These are phyloP conservation scores for Paxillus involutus DNA, from an alignment of 768 basidiomycete genomes.

Conservation along the genomic window DNA sequence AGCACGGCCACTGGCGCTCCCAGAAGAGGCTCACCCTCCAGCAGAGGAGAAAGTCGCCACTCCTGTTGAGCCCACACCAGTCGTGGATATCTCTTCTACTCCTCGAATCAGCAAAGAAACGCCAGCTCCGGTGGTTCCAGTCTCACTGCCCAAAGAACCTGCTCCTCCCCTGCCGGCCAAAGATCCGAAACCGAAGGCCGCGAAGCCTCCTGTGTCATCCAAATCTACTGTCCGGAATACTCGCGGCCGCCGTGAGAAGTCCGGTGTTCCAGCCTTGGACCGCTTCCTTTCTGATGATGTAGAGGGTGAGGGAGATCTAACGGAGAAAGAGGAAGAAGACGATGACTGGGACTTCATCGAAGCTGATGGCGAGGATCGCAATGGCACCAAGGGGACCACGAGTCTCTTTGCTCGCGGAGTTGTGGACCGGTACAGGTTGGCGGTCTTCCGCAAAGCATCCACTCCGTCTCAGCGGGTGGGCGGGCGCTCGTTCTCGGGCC, in stretches of 20 bases:
- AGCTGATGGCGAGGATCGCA: constrained; percentile 78
- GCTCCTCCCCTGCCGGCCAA: constrained; percentile 33
- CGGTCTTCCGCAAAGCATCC: constrained; percentile 83
- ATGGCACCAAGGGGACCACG: constrained; percentile 67
- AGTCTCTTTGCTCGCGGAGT: constrained; percentile 91
- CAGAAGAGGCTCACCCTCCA: constrained; percentile 19
- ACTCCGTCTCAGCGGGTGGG: constrained; percentile 52
- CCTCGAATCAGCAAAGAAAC: constrained; percentile 15
- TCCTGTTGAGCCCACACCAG: constrained; percentile 15
- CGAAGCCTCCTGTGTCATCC: constrained; percentile 11
- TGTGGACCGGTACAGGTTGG: constrained; percentile 82
- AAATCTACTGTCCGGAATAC: constrained; percentile 25
- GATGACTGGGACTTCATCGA: constrained; percentile 94
- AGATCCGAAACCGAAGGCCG: constrained; percentile 28
- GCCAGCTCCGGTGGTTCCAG: not conserved
- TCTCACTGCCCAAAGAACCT: constrained; percentile 16
- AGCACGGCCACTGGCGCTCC: constrained; percentile 46
- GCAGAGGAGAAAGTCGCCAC: constrained; percentile 9
- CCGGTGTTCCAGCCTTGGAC: constrained; percentile 80
- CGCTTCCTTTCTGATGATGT: constrained; percentile 59
- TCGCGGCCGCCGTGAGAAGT: constrained; percentile 70
- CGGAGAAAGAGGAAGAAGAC: constrained; percentile 57
- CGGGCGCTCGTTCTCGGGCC: constrained; percentile 54
- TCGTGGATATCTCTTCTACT: constrained; percentile 14
- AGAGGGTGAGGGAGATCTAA: constrained; percentile 42